phyloP scores from a whole-genome alignment of 2,329 filamentous ascomycete species.

The Fusarium transvaalense region DNA sequence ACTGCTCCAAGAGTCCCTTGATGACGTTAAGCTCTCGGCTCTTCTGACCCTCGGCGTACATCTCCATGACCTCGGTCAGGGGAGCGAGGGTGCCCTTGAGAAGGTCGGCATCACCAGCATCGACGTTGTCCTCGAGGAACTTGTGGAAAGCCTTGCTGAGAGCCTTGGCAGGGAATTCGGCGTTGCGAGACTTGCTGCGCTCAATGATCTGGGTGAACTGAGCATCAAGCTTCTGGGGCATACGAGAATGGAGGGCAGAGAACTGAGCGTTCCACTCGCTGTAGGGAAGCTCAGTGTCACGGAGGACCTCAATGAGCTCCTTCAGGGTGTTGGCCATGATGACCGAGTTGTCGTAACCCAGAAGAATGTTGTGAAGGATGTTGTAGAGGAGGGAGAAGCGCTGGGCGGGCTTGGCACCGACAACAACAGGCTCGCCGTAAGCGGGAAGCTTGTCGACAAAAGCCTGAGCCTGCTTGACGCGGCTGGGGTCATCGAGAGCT shows the following conservation, averaged over 20 bases:
- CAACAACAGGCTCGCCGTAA: conserved; percentile 85
- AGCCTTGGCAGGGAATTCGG: conserved; percentile 92
- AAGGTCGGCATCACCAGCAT: conserved; percentile 76
- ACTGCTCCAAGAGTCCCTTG: conserved; percentile 81
- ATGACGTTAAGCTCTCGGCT: conserved; percentile 89
- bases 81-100: conserved; percentile 81
- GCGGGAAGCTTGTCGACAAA: conserved; percentile 92
- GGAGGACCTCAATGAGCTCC: conserved; percentile 89
- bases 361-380: conserved; percentile 87
- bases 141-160: conserved; percentile 85
- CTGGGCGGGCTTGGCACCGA: conserved; percentile 93
- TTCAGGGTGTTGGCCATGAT: conserved; percentile 91
- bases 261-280: conserved; percentile 97
- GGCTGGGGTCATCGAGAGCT: conserved; percentile 91
- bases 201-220: conserved; percentile 89
- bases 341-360: conserved; percentile 96
- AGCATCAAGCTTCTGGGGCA: conserved; percentile 92
- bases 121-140: conserved; percentile 89
- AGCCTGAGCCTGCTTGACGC: conserved; percentile 95
- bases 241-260: conserved; percentile 95
- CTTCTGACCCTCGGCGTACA: conserved; percentile 90
- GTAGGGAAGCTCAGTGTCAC: conserved; percentile 90
- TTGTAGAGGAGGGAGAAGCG: conserved; percentile 81
- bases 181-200: conserved; percentile 78
- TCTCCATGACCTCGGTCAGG: conserved; percentile 79